Conservation (phyloP, 1,139 yeast species). For the Saccharomyces pastorianus region DNA sequence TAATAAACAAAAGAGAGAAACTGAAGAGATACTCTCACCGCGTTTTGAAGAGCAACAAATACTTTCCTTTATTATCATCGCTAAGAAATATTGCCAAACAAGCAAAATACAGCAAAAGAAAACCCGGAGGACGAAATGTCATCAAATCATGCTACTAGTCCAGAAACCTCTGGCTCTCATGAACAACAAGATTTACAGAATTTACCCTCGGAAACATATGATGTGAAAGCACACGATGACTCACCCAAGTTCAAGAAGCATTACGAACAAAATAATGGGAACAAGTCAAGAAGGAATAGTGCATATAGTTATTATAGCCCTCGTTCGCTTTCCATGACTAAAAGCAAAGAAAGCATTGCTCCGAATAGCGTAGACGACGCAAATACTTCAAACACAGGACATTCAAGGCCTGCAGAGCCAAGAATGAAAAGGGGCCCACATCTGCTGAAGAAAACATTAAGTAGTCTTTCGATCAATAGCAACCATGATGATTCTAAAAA, state of each 20-base stretch:
- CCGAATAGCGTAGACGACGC: not conserved
- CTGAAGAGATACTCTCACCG: not conserved
- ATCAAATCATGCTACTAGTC: not conserved
- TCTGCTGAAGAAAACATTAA: conserved; percentile 19
- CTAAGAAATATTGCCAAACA: not conserved
- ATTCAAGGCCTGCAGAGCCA: conserved; percentile 1
- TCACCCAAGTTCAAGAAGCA: conserved; percentile 11
- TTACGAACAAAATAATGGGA: conserved; percentile 5
- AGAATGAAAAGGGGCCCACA: conserved; percentile 14
- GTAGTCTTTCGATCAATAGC: conserved; percentile 19
- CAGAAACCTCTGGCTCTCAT: conserved; percentile 1
- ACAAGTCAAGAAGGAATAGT: conserved; percentile 6
- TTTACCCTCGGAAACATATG: not conserved
- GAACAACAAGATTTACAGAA: not conserved
- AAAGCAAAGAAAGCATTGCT: conserved; percentile 6
- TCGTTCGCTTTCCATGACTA: conserved; percentile 3
- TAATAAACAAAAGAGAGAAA: not conserved
- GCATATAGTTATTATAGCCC: conserved; percentile 1
- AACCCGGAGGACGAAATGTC: not conserved
- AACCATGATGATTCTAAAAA: conserved; percentile 3
- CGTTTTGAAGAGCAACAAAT: not conserved
- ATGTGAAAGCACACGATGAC: conserved; percentile 8
- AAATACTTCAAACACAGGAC: not conserved
- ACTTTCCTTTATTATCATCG: not conserved
- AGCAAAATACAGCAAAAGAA: not conserved